Evolutionary conservation across 345 rosid species (phyloP).

Genomic region (Brassica carinata): DNA sequence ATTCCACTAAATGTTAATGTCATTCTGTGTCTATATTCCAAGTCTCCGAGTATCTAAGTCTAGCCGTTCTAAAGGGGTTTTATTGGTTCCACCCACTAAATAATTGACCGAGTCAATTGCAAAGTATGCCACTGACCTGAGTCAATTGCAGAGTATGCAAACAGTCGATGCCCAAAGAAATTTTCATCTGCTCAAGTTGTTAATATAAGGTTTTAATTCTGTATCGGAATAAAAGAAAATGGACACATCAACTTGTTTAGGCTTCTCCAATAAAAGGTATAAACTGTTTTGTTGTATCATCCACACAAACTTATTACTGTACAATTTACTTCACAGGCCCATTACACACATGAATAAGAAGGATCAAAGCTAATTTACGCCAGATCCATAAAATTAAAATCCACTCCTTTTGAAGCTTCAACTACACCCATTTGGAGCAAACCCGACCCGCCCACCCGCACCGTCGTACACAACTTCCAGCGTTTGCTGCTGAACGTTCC

Average conservation of each 20-base stretch:
- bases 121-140: background rate
- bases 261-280: background rate
- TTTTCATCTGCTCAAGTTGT: background rate
- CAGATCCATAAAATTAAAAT: conserved; percentile 6
- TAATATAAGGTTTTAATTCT: background rate
- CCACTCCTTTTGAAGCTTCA: conserved; percentile 10
- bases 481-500: conserved; percentile 75
- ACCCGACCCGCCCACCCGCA: conserved; percentile 60
- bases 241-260: background rate
- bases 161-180: background rate
- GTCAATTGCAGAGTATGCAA: background rate
- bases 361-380: conserved; percentile 22
- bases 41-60: background rate
- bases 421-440: conserved; percentile 62
- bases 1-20: background rate
- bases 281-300: conserved; percentile 2
- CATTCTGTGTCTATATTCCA: background rate
- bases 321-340: conserved; percentile 10
- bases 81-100: background rate
- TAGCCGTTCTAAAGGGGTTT: background rate
- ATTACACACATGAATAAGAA: conserved; percentile 23
- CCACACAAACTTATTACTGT: conserved; percentile 22
- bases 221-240: conserved; percentile 3
- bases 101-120: background rate
- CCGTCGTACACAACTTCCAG: conserved; percentile 76